Evolutionary conservation across 306 rosid species (phyloP), one percentile per base, ranked within the genome.

Genomic region (Pyrus pyrifolia): DNA sequence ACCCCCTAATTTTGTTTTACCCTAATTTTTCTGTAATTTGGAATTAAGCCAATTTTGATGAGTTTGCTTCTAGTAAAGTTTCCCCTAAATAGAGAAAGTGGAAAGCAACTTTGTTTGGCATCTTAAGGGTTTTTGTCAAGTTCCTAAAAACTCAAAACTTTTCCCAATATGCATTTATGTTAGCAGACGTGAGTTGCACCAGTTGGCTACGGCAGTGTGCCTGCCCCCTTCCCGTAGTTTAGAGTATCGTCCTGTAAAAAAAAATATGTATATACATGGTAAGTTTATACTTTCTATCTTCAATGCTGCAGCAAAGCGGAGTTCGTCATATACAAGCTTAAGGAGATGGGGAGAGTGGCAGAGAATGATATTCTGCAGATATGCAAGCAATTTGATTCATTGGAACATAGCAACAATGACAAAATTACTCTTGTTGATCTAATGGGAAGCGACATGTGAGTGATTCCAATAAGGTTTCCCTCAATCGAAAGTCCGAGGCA

Each of bases 301-400:
- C 10, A 57, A 27, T 7, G 4, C 22, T 73, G 35, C 90, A 92
- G 91, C 68, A 90, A 92, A 82, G 86, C 91, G 3, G 97, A 92
- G 51, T 90, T 86, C 79, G 76, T 90, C 19, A 68, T 90, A 76
- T 88, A 82, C 91, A 92, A 90, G 92, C 96, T 92, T 15, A 92
- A 68, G 82, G 79, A 87, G 89, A 88, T 92, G 93, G 90, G 92
- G 22, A 92, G 71, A 81, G 82, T 88, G 69, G 23, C 88, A 27
- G 86, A 90, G 70, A 81, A 46, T 38, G 92, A 90, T 73, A 90
- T 88, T 63, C 44, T 60, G 45, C 87, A 75, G 70, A 84, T 92
- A 21, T 59, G 86, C 80, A 85, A 73, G 40, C 85, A 88, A 78
- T 90, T 88, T 84, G 97, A 90, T 79, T 82, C 86, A 14, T 62